Evolutionary conservation across 2,329 filamentous ascomycete species (phyloP).

Genomic region (Dactylonectria macrodidyma): DNA sequence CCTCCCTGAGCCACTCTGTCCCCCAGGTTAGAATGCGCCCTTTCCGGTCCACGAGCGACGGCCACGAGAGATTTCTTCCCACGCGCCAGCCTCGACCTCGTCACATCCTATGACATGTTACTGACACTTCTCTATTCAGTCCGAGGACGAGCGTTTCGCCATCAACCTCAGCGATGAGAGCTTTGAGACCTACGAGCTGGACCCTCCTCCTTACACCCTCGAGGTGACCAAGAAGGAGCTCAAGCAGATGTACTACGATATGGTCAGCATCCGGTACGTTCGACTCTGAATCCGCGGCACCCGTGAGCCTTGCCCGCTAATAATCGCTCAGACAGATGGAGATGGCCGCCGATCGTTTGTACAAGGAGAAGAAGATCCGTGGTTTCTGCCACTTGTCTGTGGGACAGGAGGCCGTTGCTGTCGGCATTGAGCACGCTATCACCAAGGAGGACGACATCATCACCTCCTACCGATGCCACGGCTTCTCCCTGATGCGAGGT

Average conservation of each 20-base stretch:
- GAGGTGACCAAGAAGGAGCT: constrained; percentile 97
- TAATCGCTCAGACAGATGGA: constrained; percentile 88
- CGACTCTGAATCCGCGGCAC: background rate
- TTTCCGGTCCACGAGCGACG: constrained; percentile 34
- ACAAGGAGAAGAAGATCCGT: constrained; percentile 99
- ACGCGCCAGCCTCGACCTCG: background rate
- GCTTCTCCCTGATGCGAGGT: constrained; percentile 97
- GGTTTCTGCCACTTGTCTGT: constrained; percentile 99
- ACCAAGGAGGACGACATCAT: constrained; percentile 94
- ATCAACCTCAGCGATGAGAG: constrained; percentile 96
- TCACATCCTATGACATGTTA: constrained; percentile 5
- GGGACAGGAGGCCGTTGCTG: constrained; percentile 96
- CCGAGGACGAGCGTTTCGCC: constrained; percentile 93
- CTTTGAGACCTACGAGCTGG: constrained; percentile 99
- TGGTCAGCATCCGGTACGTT: constrained; percentile 91
- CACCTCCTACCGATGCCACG: constrained; percentile 99
- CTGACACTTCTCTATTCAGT: constrained; percentile 65
- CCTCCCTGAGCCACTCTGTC: constrained; percentile 85
- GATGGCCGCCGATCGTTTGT: constrained; percentile 98
- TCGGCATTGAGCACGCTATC: constrained; percentile 97
- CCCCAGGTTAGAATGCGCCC: constrained; percentile 60
- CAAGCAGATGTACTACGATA: constrained; percentile 99
- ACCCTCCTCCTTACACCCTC: constrained; percentile 93
- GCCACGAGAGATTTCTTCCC: constrained; percentile 21
- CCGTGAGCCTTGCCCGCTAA: constrained; percentile 42